Percentiles rank a stretch among this genome's conserved stretches.
phyloP scores from a whole-genome alignment of 345 rosid species.

The Salix caprea region DNA sequence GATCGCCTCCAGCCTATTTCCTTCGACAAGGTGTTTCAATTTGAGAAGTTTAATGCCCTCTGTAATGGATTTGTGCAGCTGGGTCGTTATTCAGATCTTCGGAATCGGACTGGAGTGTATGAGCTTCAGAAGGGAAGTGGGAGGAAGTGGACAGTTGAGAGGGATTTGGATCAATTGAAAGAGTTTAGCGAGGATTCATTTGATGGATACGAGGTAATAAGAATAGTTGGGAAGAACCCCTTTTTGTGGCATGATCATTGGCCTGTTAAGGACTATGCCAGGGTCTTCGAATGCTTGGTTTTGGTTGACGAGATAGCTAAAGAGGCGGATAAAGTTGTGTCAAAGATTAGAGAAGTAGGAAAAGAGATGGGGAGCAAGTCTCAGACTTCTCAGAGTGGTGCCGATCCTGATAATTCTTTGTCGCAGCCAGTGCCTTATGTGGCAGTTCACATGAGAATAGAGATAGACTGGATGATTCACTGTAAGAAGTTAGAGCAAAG shows the following conservation, averaged over 20 bases:
- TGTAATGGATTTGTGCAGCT: constrained; percentile 69
- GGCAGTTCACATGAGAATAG: constrained; percentile 96
- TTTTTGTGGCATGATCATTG: constrained; percentile 99
- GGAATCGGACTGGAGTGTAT: constrained; percentile 36
- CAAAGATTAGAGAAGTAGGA: constrained; percentile 62
- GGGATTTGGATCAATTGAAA: constrained; percentile 72
- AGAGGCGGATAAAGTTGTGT: constrained; percentile 77
- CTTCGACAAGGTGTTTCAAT: constrained; percentile 72
- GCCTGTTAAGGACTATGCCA: constrained; percentile 88
- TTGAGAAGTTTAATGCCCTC: constrained; percentile 62
- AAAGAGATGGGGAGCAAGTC: constrained; percentile 24
- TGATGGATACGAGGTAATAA: constrained; percentile 63
- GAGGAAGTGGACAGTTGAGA: constrained; percentile 79
- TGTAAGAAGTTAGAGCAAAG: constrained; percentile 85
- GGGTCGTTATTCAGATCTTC: constrained; percentile 54
- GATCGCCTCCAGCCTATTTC: constrained; percentile 75
- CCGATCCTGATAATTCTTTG: not conserved
- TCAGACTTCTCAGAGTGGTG: constrained; percentile 7
- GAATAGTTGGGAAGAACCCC: constrained; percentile 74
- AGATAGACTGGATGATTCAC: constrained; percentile 98
- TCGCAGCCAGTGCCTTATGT: constrained; percentile 37
- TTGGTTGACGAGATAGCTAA: constrained; percentile 63
- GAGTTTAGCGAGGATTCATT: constrained; percentile 29
- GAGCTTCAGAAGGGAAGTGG: constrained; percentile 91
- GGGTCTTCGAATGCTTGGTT: constrained; percentile 74